Evolutionary conservation across 2,329 filamentous ascomycete species (phyloP).

Genomic region (Arthrobotrys megalospora): DNA sequence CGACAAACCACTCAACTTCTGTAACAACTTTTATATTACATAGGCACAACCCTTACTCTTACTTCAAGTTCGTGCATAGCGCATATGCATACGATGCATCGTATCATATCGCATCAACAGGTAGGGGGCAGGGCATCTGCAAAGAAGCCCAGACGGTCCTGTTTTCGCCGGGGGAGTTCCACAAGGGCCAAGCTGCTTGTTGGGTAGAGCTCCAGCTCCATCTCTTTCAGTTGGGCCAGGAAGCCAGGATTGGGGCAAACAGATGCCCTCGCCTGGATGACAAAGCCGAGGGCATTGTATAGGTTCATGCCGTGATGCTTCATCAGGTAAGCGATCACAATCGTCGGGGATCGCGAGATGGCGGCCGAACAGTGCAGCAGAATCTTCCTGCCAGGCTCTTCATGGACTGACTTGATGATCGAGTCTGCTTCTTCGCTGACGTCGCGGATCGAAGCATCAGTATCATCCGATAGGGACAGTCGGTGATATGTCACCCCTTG

Average conservation of each 20-base stretch:
- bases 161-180: constrained; percentile 35
- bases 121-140: background rate
- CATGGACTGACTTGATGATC: background rate
- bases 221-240: constrained; percentile 15
- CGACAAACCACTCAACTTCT: constrained; percentile 20
- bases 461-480: constrained; percentile 19
- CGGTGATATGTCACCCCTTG: constrained; percentile 36
- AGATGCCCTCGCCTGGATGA: constrained; percentile 24
- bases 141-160: constrained; percentile 26
- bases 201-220: constrained; percentile 27
- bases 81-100: background rate
- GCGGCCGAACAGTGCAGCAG: constrained; percentile 33
- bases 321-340: constrained; percentile 33
- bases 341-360: constrained; percentile 32
- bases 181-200: background rate
- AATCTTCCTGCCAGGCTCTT: constrained; percentile 2
- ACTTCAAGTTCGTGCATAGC: background rate
- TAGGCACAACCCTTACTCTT: background rate
- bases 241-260: constrained; percentile 31
- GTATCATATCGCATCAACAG: background rate
- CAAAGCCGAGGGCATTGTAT: constrained; percentile 20
- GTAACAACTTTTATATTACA: background rate
- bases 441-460: background rate
- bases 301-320: constrained; percentile 18
- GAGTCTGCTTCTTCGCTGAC: constrained; percentile 21